phyloP scores from a whole-genome alignment of 1,284 basidiomycete species.

The Tylopilus sp. region DNA sequence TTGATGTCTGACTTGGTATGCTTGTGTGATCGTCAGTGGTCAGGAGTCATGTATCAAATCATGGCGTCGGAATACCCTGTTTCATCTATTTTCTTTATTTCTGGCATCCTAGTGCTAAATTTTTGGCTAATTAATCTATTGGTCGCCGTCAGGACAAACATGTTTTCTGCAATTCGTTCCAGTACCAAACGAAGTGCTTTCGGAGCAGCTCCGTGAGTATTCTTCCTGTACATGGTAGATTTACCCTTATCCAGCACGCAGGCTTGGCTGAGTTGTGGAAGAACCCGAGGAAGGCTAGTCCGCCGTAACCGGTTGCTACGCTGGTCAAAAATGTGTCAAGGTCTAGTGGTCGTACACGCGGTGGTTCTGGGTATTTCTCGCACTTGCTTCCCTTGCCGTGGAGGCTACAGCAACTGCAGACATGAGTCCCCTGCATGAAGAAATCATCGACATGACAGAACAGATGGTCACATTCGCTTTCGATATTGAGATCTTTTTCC shows the following conservation, averaged over 20 bases:
- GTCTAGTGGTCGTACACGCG: slow-evolving; percentile 70
- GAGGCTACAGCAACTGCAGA: slow-evolving; percentile 82
- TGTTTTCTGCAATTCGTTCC: slow-evolving; percentile 90
- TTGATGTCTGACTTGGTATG: not conserved
- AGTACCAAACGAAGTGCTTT: slow-evolving; percentile 96
- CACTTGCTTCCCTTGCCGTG: slow-evolving; percentile 77
- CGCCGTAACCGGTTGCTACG: slow-evolving; percentile 54
- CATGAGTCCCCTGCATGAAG: slow-evolving; percentile 57
- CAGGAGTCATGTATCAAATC: slow-evolving; percentile 89
- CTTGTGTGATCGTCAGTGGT: slow-evolving; percentile 61
- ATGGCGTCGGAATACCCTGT: slow-evolving; percentile 94
- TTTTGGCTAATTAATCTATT: slow-evolving; percentile 97
- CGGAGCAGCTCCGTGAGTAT: slow-evolving; percentile 76
- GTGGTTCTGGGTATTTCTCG: slow-evolving; percentile 85
- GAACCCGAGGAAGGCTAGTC: slow-evolving; percentile 59
- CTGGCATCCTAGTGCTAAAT: slow-evolving; percentile 87
- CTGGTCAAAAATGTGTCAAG: slow-evolving; percentile 61
- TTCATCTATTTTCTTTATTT: slow-evolving; percentile 91
- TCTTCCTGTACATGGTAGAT: not conserved
- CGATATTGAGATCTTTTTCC: slow-evolving; percentile 88
- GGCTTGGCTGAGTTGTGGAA: slow-evolving; percentile 60
- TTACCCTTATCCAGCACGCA: slow-evolving; percentile 34
- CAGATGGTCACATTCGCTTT: slow-evolving; percentile 88
- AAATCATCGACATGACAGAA: slow-evolving; percentile 75
- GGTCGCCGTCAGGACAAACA: slow-evolving; percentile 97